Conservation (phyloP, 2,329 filamentous ascomycete species). For the Epichloe brachyelytri region DNA sequence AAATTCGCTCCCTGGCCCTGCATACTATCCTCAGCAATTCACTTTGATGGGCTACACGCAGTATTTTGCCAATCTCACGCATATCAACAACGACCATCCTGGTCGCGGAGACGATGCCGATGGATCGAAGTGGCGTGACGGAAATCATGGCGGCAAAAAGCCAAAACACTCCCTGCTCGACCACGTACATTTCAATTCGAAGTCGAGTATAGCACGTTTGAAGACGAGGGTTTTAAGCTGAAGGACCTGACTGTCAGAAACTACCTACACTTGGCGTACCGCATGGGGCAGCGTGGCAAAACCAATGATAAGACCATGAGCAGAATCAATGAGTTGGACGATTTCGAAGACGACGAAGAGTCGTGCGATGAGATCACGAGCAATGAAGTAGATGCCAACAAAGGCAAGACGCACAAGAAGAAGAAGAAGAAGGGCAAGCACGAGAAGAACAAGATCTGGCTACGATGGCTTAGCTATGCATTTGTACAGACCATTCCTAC, state of each 20-base stretch:
- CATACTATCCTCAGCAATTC: constrained; percentile 75
- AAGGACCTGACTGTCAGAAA: constrained; percentile 75
- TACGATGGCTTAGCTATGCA: constrained; percentile 62
- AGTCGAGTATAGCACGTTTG: constrained; percentile 74
- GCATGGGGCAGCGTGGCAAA: constrained; percentile 44
- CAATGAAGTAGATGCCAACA: constrained; percentile 23
- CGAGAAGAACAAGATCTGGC: constrained; percentile 56
- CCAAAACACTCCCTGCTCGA: constrained; percentile 36
- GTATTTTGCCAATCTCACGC: constrained; percentile 88
- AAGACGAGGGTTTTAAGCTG: constrained; percentile 62
- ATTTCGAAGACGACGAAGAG: constrained; percentile 14
- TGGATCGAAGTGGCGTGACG: constrained; percentile 46
- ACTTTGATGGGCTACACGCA: constrained; percentile 73
- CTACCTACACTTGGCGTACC: constrained; percentile 64
- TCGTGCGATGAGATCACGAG: constrained; percentile 11
- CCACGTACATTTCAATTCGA: constrained; percentile 59
- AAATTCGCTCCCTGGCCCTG: constrained; percentile 66
- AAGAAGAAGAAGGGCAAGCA: constrained; percentile 39
- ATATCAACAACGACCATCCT: constrained; percentile 58
- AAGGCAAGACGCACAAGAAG: constrained; percentile 31
- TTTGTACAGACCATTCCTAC: constrained; percentile 63
- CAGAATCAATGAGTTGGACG: constrained; percentile 13
- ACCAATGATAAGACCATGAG: constrained; percentile 9
- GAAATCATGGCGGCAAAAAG: constrained; percentile 48
- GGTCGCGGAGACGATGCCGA: constrained; percentile 15